Base-by-base conservation (phyloP, 169 alveolate species). In the Plasmodium coatneyi region DNA sequence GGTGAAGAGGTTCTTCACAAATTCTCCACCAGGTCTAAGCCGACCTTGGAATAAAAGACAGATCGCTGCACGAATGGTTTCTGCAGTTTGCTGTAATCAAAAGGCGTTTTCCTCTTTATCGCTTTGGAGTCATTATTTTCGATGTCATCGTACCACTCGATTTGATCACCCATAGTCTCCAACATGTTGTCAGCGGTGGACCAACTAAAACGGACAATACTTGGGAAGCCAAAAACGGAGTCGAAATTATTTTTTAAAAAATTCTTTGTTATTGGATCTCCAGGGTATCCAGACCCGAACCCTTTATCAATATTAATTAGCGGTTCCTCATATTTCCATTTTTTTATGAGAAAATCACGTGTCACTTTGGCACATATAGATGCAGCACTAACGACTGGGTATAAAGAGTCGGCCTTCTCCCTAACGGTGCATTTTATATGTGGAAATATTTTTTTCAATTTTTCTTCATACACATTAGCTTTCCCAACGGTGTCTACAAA, bases 341-440 rank as follows among this genome's bases (percentile, higher is more conserved):
- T 82, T 80, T 91, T 92, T 49, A 95, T 96, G 96, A 92, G 93
- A 92, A 86, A 83, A 95, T 99, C 99, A 93, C 99, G 96, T 49
- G 99, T 97, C 36, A 99, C 99, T 95, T 99, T 99, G 28, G 99
- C 99, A 80, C 97, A 95, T 34, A 99, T 99, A 30, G 99, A 98
- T 0, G 99, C 99, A 14, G 99, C 99, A 86, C 99, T 97, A 43
- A 99, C 99, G 39, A 98, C 98, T 71, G 99, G 98, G 92, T 80
- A 98, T 60, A 97, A 96, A 49, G 99, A 96, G 95, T 99, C 99
- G 2, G 99, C 99, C 92, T 98, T 99, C 80, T 97, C 97, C 46
- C 95, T 92, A 16, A 96, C 98, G 95, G 96, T 96, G 83, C 99
- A 97, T 60, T 96, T 90, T 41, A 99, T 93, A 0, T 83, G 92